Base-by-base conservation (phyloP, 345 rosid genomes). In the Mangifera indica region DNA sequence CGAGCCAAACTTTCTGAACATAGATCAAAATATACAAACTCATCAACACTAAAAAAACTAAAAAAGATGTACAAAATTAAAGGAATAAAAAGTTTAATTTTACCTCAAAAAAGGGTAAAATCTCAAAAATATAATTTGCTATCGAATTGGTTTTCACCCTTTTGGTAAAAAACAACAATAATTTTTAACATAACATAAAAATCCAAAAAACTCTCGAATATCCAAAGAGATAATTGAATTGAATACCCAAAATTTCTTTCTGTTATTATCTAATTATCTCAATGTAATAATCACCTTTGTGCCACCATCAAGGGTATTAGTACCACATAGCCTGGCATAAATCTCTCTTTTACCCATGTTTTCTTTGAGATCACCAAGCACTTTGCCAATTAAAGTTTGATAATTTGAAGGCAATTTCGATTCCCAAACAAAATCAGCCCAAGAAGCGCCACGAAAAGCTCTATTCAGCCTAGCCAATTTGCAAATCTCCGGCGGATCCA, bases 371-470 rank as follows among this genome's bases (percentile, higher is more conserved):
- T 78, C 84, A 26, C 79, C 85, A 10, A 87, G 78, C 72, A 84
- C 87, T 69, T 78, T 73, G 20, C 67, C 81, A 18, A 77, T 77
- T 42, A 87, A 79, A 20, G 71, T 73, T 11, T 14, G 24, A 45
- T 87, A 85, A 60, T 78, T 87, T 48, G 81, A 70, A 59, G 93
- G 93, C 56, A 89, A 61, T 72, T 89, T 89, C 14, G 78, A 57
- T n/a, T 84, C 88, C 93, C 91, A 89, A 17, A 89, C 77, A 68
- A 84, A 87, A 84, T 89, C 87, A 37, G 91, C 93, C 0, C 80
- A 82, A 12, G 93, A 89, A 20, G 89, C 89, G 3, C 83, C 79
- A 55, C 77, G 81, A 62, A 89, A 89, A 8, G 84, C 60, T 58
- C 78, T 74, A 70, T 81, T 87, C 75, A 89, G 68, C 37, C 83